Evolutionary conservation across 169 alveolate species (phyloP).

Genomic region (Plasmodium knowlesi): DNA sequence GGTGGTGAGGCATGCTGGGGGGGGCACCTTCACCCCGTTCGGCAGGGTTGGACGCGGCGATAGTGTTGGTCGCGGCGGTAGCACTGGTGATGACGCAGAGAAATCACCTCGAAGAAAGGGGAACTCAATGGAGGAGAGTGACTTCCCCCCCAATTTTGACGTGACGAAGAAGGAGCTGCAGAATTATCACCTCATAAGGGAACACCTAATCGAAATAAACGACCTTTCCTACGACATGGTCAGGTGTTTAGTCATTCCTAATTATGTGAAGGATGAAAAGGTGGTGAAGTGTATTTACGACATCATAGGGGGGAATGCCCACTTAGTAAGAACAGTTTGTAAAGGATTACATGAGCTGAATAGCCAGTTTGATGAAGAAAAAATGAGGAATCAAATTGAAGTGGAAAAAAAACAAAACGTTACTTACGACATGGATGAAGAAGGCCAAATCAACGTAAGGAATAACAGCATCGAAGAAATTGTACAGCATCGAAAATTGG

Average conservation of each 20-base stretch:
- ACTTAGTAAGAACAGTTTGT: conserved; percentile 21
- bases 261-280: conserved; percentile 21
- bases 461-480: conserved; percentile 37
- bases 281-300: conserved; percentile 24
- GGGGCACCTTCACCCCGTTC: no score
- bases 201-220: conserved; percentile 35
- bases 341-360: conserved; percentile 21
- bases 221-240: conserved; percentile 49
- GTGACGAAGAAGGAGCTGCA: background rate
- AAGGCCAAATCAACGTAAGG: background rate
- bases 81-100: no score
- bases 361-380: background rate
- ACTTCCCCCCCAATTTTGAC: background rate
- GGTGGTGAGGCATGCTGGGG: background rate
- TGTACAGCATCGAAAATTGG: conserved; percentile 7
- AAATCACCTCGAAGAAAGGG: no score
- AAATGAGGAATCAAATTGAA: conserved; percentile 37
- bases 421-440: conserved; percentile 68
- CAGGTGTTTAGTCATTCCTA: conserved; percentile 23
- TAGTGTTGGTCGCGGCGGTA: background rate
- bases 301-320: conserved; percentile 37
- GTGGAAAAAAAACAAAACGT: conserved; percentile 22
- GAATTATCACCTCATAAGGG: conserved; percentile 9
- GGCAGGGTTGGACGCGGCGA: background rate
- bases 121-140: background rate